Evolutionary conservation across 169 alveolate genomes (phyloP), one percentile per base, ranked within the genome.

Genomic region (Babesia ovis): DNA sequence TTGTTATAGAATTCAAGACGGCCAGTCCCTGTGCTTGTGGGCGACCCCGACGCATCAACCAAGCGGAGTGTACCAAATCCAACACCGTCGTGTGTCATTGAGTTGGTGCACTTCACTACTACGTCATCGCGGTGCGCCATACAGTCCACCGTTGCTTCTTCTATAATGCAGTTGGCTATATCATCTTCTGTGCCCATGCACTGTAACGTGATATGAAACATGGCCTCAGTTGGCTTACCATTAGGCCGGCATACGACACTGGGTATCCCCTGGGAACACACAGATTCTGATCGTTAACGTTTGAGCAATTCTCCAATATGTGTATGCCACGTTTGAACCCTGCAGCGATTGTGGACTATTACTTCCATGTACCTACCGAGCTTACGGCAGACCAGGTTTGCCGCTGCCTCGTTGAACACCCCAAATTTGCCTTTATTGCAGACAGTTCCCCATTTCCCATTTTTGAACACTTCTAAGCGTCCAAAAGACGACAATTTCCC

Each of bases 401-500:
- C 96, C 23, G 95, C 68, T 46, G 89, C 91, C 27, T 83, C 86
- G 22, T 89, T 85, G 67, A 92, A 92, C 18, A 58, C 68, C 34
- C 83, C 77, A 14, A 68, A 77, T 22, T 85, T 91, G 29, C 96
- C 96, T 58, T 73, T 89, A 56, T 71, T 68, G 42, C 93, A 90
- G 12, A 90, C 92, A 18, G 93, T 77, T 22, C 94, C 94, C 94
- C 94, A 90, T 3, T 53, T 72, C 16, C 90, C 90, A 41, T 74
- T 72, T 29, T 51, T 45, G 8, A 91, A 71, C 3, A 92, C 82
- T 72, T 92, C 96, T 43, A 92, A 73, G 39, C 96, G 86, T 18
- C 96, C 96, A 59, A 84, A 54, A 8, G 96, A 82, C 2, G 95
- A 75, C 37, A 91, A 84, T 56, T 83, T 84, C 45, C 95, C 95